A percentile compares a stretch with the other conserved stretches of the same genome.
These are phyloP conservation scores for Suillus sp. DNA, from an alignment of 768 basidiomycete species.

Conservation along the genomic window DNA sequence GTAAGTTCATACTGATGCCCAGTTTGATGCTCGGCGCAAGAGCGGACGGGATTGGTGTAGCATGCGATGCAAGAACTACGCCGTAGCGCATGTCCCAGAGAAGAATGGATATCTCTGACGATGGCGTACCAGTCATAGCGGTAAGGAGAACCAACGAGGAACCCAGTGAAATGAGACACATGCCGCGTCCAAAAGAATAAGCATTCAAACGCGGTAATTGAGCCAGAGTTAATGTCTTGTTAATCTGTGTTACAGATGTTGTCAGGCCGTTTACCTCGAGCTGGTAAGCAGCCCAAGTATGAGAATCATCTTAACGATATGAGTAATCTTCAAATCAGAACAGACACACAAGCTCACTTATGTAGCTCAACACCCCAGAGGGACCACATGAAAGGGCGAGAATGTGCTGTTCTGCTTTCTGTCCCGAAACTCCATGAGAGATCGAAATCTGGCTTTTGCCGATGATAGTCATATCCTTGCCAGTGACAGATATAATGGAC, in stretches of 20 bases:
- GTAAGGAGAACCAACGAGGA: slow-evolving; percentile 63
- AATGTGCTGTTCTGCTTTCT: slow-evolving; percentile 3
- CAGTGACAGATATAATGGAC: slow-evolving; percentile 22
- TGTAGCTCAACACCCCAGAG: slow-evolving; percentile 50
- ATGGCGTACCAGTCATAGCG: slow-evolving; percentile 33
- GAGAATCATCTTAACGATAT: slow-evolving; percentile 41
- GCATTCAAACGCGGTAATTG: slow-evolving; percentile 27
- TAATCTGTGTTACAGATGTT: slow-evolving; percentile 25
- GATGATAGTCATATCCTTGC: neutral
- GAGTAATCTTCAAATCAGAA: neutral
- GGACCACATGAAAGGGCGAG: slow-evolving; percentile 36
- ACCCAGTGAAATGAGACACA: slow-evolving; percentile 51
- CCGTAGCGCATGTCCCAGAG: slow-evolving; percentile 74
- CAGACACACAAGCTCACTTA: slow-evolving; percentile 42
- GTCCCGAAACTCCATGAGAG: slow-evolving; percentile 4
- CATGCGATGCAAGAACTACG: slow-evolving; percentile 58
- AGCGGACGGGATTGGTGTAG: slow-evolving; percentile 50
- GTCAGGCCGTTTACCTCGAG: slow-evolving; percentile 31
- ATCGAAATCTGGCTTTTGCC: slow-evolving; percentile 1
- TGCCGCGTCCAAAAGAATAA: slow-evolving; percentile 14
- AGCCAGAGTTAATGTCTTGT: slow-evolving; percentile 25
- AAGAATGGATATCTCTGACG: slow-evolving; percentile 51
- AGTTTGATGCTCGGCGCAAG: slow-evolving; percentile 34
- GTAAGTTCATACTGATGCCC: slow-evolving; percentile 35
- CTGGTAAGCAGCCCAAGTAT: slow-evolving; percentile 44